Conservation (phyloP, 176 grass and related monocot species). For the Bonia amplexicaulis region DNA sequence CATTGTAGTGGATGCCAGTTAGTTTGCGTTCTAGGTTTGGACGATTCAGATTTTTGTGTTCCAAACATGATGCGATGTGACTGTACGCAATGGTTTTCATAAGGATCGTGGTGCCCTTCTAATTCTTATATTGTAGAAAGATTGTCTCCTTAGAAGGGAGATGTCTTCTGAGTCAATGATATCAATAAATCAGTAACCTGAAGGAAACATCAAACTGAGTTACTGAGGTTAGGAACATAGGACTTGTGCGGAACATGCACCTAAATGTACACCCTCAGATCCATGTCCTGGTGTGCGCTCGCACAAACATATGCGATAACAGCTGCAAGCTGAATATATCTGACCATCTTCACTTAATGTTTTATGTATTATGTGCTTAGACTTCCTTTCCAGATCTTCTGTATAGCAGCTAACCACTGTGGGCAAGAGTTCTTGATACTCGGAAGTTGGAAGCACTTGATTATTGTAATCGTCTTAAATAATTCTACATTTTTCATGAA, state of each 20-base stretch:
- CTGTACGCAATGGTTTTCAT: not conserved
- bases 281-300: not conserved
- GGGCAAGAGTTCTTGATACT: not conserved
- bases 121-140: not conserved
- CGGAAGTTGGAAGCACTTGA: not conserved
- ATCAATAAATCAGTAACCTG: slow-evolving; percentile 3
- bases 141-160: not conserved
- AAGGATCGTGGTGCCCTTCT: not conserved
- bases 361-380: not conserved
- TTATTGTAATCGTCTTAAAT: not conserved
- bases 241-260: not conserved
- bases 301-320: not conserved
- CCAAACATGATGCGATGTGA: not conserved
- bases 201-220: not conserved
- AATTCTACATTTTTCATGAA: not conserved
- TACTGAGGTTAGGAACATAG: slow-evolving; percentile 1
- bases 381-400: not conserved
- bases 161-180: not conserved
- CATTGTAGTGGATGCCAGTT: not conserved
- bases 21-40: not conserved
- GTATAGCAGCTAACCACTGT: not conserved
- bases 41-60: slow-evolving; percentile 9
- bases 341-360: not conserved
- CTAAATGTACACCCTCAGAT: not conserved
- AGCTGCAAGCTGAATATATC: not conserved